Evolutionary conservation across 495 filamentous ascomycete species (phyloP).

Genomic region (Neurospora intermedia): DNA sequence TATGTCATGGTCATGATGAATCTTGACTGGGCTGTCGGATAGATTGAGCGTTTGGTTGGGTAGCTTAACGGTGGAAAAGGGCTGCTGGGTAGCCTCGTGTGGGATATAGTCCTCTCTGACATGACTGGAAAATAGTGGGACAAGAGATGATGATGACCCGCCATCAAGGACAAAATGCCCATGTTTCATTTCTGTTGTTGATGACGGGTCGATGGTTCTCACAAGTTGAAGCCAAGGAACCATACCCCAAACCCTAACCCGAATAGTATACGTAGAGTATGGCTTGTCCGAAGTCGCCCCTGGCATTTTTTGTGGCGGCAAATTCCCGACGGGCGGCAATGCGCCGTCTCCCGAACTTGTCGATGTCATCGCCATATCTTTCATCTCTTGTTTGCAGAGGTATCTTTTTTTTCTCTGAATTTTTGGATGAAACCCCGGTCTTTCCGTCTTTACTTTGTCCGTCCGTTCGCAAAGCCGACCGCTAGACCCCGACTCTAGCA

Average conservation of each 20-base stretch:
- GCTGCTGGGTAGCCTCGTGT: background rate
- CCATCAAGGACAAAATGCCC: background rate
- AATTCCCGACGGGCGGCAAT: background rate
- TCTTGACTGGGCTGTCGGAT: background rate
- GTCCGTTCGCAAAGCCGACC: background rate
- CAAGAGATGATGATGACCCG: background rate
- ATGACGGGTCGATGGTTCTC: background rate
- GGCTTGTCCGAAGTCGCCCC: background rate
- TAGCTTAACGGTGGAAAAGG: background rate
- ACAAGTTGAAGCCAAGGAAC: background rate
- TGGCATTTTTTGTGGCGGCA: background rate
- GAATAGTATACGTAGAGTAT: background rate
- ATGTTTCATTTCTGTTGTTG: background rate
- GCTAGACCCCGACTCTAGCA: background rate
- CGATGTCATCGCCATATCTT: background rate
- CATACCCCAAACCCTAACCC: background rate
- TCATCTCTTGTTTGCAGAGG: background rate
- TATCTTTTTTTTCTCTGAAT: background rate
- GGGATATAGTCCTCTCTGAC: background rate
- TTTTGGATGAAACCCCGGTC: background rate
- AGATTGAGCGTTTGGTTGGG: background rate
- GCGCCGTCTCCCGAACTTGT: background rate
- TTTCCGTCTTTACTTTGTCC: background rate
- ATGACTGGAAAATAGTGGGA: background rate
- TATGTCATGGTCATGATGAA: background rate